phyloP scores from a whole-genome alignment of 2,329 filamentous ascomycete species.

The Nannizziopsis barbatae region DNA sequence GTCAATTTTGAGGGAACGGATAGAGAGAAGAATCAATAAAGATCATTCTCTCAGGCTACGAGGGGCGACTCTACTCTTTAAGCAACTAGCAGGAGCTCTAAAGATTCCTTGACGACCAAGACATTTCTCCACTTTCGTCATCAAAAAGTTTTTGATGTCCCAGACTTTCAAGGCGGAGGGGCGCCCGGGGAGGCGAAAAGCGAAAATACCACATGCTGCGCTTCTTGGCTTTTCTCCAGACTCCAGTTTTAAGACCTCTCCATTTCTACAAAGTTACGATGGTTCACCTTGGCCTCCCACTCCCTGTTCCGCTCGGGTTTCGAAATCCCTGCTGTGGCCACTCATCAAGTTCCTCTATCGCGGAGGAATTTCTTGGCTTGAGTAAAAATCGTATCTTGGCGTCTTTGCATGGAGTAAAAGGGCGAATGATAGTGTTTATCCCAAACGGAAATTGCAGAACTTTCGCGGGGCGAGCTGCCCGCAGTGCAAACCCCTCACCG shows the following conservation, averaged over 20 bases:
- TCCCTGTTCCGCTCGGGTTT: constrained; percentile 11
- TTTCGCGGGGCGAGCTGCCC: constrained; percentile 3
- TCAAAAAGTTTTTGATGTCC: constrained; percentile 4
- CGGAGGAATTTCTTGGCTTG: constrained; percentile 11
- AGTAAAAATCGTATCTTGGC: not conserved
- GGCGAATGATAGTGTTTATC: not conserved
- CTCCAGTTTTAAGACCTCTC: not conserved
- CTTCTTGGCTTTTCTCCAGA: constrained; percentile 1
- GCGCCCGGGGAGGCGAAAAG: constrained; percentile 3
- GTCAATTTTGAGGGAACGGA: too few species aligned
- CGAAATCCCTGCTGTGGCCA: not conserved
- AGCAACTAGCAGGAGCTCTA: not conserved
- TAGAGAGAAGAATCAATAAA: not conserved
- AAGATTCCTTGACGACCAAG: not conserved
- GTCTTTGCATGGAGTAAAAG: constrained; percentile 3
- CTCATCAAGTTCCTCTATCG: not conserved
- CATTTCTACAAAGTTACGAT: not conserved
- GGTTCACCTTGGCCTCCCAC: constrained; percentile 5
- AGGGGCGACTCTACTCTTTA: not conserved
- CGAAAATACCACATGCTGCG: not conserved
- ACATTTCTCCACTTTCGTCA: constrained; percentile 8
- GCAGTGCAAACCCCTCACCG: constrained; percentile 6
- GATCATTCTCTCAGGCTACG: not conserved
- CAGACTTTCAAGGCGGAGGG: not conserved
- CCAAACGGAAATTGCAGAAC: constrained; percentile 2